phyloP scores from a whole-genome alignment of 2,329 filamentous ascomycete species.

The Aspergillus pseudoglaucus region DNA sequence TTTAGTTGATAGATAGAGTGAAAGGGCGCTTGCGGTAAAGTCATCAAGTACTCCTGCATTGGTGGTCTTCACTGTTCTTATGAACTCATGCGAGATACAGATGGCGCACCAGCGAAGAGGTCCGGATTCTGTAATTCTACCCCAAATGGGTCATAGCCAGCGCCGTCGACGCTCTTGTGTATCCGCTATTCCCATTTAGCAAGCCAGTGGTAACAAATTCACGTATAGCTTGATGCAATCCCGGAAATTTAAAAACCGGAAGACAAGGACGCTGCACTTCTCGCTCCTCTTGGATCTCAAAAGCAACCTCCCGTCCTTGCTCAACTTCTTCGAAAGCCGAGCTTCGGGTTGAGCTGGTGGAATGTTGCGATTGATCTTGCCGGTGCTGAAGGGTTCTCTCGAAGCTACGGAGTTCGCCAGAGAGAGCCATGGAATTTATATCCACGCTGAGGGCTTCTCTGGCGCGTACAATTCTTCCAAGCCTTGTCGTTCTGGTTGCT shows the following conservation, averaged over 20 bases:
- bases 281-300: conserved; percentile 52
- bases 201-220: conserved; percentile 3
- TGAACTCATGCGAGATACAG: conserved; percentile 11
- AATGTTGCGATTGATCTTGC: conserved; percentile 28
- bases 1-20: not conserved
- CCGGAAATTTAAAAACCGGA: conserved; percentile 36
- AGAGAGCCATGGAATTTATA: conserved; percentile 10
- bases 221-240: conserved; percentile 43
- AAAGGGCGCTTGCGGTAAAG: conserved; percentile 5
- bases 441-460: conserved; percentile 4
- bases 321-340: conserved; percentile 55
- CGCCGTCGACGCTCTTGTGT: conserved; percentile 3
- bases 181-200: not conserved
- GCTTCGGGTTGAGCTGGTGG: conserved; percentile 33
- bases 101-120: not conserved
- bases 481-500: conserved; percentile 51
- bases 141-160: conserved; percentile 6
- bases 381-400: conserved; percentile 28
- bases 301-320: conserved; percentile 53
- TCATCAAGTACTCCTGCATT: conserved; percentile 2
- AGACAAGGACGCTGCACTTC: conserved; percentile 47
- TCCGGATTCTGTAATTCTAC: conserved; percentile 4
- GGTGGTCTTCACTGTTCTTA: conserved; percentile 6
- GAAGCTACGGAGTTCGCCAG: conserved; percentile 23
- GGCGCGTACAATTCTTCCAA: conserved; percentile 53